phyloP scores from a whole-genome alignment of 106 monocot species.

The Hemerocallis citrina region DNA sequence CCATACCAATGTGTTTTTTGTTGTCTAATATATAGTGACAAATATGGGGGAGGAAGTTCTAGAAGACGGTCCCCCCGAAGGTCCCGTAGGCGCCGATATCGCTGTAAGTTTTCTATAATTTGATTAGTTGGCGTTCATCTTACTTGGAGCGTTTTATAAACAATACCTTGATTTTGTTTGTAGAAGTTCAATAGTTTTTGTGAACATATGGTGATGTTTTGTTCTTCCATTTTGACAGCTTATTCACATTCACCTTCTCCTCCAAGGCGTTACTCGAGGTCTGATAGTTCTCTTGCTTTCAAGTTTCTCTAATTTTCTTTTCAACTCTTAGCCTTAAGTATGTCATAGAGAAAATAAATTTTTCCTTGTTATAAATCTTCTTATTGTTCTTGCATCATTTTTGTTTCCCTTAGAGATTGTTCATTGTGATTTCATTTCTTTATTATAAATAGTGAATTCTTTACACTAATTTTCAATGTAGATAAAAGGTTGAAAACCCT shows the following conservation, averaged over 20 bases:
- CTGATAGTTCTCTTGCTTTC: conserved; percentile 8
- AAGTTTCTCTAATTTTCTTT: neutral
- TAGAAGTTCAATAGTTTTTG: neutral
- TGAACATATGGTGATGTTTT: neutral
- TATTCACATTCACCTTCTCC: conserved; percentile 51
- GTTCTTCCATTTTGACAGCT: conserved; percentile 27
- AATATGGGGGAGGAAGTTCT: conserved; percentile 32
- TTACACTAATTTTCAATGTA: neutral
- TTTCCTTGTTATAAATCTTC: neutral
- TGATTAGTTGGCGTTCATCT: neutral
- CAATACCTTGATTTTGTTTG: neutral
- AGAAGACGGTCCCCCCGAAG: conserved; percentile 43
- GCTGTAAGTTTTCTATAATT: conserved; percentile 33
- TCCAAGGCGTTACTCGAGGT: conserved; percentile 49
- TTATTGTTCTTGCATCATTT: neutral
- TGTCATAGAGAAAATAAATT: neutral
- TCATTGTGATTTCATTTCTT: neutral
- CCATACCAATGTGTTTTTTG: neutral
- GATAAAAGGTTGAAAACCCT: neutral
- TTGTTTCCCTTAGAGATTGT: neutral
- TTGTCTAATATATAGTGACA: conserved; percentile 23
- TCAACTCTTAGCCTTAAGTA: neutral
- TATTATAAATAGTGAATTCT: neutral
- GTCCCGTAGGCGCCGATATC: conserved; percentile 36
- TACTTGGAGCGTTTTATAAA: neutral